Conservation (phyloP, 2,329 filamentous ascomycete species). For the Pseudocercospora cruenta region DNA sequence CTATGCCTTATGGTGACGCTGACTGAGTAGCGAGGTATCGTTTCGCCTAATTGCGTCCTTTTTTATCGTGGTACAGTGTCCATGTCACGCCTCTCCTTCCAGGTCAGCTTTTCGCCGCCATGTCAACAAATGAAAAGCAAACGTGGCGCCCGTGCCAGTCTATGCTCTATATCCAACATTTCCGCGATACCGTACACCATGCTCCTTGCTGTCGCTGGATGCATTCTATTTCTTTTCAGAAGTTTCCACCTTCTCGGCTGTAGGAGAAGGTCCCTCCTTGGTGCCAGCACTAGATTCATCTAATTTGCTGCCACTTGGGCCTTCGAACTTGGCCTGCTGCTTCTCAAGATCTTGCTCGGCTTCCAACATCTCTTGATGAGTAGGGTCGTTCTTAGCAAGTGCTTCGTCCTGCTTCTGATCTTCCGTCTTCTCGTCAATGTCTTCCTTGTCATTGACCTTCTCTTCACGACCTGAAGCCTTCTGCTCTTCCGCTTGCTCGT, state of each 20-base stretch:
- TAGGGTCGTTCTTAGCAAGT: slow-evolving; percentile 26
- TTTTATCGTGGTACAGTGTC: slow-evolving; percentile 5
- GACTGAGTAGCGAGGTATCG: slow-evolving; percentile 8
- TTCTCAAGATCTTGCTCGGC: slow-evolving; percentile 30
- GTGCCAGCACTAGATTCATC: slow-evolving; percentile 11
- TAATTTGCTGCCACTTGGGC: neutral
- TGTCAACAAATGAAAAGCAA: slow-evolving; percentile 10
- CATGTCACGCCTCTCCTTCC: neutral
- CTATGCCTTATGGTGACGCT: neutral
- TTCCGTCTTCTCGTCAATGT: slow-evolving; percentile 92
- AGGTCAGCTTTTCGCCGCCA: neutral
- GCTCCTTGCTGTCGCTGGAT: neutral
- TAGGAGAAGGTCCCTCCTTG: slow-evolving; percentile 6
- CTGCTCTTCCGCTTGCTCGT: slow-evolving; percentile 83
- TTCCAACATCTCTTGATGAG: slow-evolving; percentile 28
- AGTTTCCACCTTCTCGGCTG: slow-evolving; percentile 7
- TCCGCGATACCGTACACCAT: neutral
- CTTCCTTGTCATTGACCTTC: slow-evolving; percentile 71
- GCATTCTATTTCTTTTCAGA: slow-evolving; percentile 8
- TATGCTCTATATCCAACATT: slow-evolving; percentile 8
- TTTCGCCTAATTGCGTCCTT: neutral
- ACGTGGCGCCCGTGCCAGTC: slow-evolving; percentile 6
- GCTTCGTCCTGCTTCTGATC: slow-evolving; percentile 37
- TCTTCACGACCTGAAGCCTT: slow-evolving; percentile 67
- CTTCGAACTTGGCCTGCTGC: slow-evolving; percentile 25